phyloP scores from a whole-genome alignment of 306 rosid species.

The Spatholobus suberectus region DNA sequence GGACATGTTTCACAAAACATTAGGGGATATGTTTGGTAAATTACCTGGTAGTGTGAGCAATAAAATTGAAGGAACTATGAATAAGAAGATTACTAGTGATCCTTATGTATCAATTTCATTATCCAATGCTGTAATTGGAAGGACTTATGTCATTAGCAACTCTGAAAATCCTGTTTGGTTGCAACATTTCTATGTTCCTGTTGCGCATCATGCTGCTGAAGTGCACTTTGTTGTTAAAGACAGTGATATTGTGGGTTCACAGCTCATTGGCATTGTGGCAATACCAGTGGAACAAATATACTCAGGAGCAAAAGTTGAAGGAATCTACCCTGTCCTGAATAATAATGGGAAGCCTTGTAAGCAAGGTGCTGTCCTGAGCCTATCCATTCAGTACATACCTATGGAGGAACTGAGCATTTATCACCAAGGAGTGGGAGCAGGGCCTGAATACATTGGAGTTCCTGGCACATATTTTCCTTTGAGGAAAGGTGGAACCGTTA shows the following conservation, averaged over 20 bases:
- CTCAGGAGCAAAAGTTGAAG: constrained; percentile 72
- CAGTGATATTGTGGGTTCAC: constrained; percentile 88
- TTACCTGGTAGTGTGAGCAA: constrained; percentile 76
- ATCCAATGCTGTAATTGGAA: constrained; percentile 79
- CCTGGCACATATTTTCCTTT: constrained; percentile 93
- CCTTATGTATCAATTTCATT: constrained; percentile 84
- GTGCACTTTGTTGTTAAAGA: constrained; percentile 91
- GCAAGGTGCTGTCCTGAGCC: constrained; percentile 67
- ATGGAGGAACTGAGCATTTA: constrained; percentile 71
- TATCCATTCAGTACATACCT: constrained; percentile 88
- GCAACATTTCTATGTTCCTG: constrained; percentile 89
- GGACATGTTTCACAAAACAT: constrained; percentile 94
- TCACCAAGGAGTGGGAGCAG: constrained; percentile 87
- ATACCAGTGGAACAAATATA: constrained; percentile 80
- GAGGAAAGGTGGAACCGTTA: constrained; percentile 81
- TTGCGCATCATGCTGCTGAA: constrained; percentile 81
- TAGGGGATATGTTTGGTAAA: constrained; percentile 71
- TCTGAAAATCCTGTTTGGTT: constrained; percentile 84
- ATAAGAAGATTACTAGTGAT: constrained; percentile 80
- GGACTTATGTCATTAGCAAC: constrained; percentile 92
- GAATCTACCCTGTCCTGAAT: constrained; percentile 68
- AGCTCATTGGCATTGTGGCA: constrained; percentile 78
- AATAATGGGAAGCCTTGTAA: constrained; percentile 81
- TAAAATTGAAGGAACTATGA: constrained; percentile 72
- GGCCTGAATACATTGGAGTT: constrained; percentile 83